Evolutionary conservation across 768 basidiomycete species (phyloP).

Genomic region (Gloeopeniophorella convolvens): DNA sequence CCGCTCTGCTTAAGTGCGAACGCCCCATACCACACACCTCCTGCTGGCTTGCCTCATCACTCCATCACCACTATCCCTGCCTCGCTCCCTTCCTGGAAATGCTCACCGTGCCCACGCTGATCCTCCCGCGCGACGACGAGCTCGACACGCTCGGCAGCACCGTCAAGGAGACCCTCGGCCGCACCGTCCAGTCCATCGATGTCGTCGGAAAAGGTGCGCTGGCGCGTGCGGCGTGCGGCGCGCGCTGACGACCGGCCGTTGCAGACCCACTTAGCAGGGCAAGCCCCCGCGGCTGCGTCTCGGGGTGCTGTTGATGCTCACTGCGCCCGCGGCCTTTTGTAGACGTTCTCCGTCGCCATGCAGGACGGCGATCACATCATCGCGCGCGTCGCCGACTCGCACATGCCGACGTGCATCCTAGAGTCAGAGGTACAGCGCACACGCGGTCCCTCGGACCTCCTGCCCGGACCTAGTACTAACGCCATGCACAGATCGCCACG

Average conservation of each 20-base stretch:
- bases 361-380: slow-evolving; percentile 22
- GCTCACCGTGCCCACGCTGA: slow-evolving; percentile 7
- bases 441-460: background rate
- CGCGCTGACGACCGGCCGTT: background rate
- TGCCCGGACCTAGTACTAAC: background rate
- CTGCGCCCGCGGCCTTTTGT: background rate
- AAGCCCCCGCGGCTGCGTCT: background rate
- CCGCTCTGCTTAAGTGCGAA: too few relatives aligned
- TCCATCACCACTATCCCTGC: background rate
- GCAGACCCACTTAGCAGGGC: slow-evolving; percentile 14
- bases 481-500: slow-evolving; percentile 25
- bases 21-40: too few relatives aligned
- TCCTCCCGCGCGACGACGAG: slow-evolving; percentile 15
- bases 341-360: slow-evolving; percentile 24
- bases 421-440: slow-evolving; percentile 22
- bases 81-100: slow-evolving; percentile 3
- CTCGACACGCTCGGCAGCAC: slow-evolving; percentile 21
- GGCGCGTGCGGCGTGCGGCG: background rate
- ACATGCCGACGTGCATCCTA: slow-evolving; percentile 14
- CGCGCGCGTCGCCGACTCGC: slow-evolving; percentile 18
- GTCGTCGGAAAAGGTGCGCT: slow-evolving; percentile 22
- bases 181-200: slow-evolving; percentile 22
- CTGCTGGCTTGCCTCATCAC: background rate
- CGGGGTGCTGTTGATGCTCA: slow-evolving; percentile 9
- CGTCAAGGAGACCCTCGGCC: slow-evolving; percentile 15